Evolutionary conservation across 805 yeast species (phyloP).

Genomic region (Lipomyces orientalis): DNA sequence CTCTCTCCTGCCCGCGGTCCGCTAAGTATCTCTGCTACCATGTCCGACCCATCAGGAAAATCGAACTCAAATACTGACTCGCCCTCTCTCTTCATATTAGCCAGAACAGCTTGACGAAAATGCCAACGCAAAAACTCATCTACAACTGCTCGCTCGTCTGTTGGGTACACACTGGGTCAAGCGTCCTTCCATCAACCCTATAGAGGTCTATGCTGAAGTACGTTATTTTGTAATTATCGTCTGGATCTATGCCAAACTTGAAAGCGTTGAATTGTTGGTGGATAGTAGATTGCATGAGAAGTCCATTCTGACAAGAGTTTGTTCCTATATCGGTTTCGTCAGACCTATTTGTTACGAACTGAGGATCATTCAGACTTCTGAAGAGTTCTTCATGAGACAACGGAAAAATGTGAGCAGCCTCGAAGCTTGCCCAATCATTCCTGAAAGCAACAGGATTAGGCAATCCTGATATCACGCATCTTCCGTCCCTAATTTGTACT

Average conservation of each 20-base stretch:
- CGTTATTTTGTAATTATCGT: constrained; percentile 2
- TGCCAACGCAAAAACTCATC: constrained; percentile 5
- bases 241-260: not conserved
- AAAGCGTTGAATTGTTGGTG: not conserved
- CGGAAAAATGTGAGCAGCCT: constrained; percentile 6
- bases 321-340: constrained; percentile 1
- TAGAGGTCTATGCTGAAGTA: constrained; percentile 4
- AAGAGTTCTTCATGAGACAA: constrained; percentile 5
- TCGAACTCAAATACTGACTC: constrained; percentile 7
- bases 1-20: constrained; percentile 7
- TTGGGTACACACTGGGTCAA: not conserved
- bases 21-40: constrained; percentile 4
- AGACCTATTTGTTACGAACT: not conserved
- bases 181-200: constrained; percentile 3
- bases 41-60: constrained; percentile 4
- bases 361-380: constrained; percentile 1
- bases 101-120: constrained; percentile 5
- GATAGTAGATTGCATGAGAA: constrained; percentile 5
- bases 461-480: constrained; percentile 1
- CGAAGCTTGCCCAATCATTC: constrained; percentile 2
- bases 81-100: constrained; percentile 2
- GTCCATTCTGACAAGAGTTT: constrained; percentile 3
- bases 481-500: constrained; percentile 5
- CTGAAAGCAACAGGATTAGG: not conserved
- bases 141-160: constrained; percentile 3